Conservation (phyloP, 2,329 filamentous ascomycete species). For the Ceratocystis lukuohia region DNA sequence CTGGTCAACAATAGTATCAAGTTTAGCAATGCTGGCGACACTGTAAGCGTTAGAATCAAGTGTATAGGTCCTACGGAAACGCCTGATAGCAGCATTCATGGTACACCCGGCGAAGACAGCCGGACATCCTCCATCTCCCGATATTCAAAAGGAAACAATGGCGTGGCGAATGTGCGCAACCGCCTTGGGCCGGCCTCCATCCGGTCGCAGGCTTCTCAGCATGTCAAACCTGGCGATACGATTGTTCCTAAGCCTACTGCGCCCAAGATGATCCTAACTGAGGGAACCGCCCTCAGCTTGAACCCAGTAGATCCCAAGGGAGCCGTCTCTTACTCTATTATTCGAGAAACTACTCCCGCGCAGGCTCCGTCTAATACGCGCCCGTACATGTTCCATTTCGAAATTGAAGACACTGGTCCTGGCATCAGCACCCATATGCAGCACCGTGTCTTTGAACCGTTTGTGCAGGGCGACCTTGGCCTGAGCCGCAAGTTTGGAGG, state of each 20-base stretch:
- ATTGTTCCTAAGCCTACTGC: slow-evolving; percentile 21
- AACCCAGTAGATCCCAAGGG: slow-evolving; percentile 48
- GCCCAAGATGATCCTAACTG: slow-evolving; percentile 24
- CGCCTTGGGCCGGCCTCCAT: slow-evolving; percentile 37
- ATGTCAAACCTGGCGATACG: slow-evolving; percentile 12
- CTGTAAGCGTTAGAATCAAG: slow-evolving; percentile 61
- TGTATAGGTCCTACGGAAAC: slow-evolving; percentile 50
- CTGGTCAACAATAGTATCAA: slow-evolving; percentile 85
- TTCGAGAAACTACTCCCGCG: slow-evolving; percentile 44
- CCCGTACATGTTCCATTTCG: slow-evolving; percentile 68
- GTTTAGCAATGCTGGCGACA: slow-evolving; percentile 68
- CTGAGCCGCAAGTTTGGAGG: slow-evolving; percentile 83
- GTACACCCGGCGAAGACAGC: slow-evolving; percentile 31
- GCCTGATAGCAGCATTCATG: slow-evolving; percentile 17
- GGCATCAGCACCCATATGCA: slow-evolving; percentile 70
- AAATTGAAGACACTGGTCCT: slow-evolving; percentile 77
- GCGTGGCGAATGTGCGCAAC: slow-evolving; percentile 26
- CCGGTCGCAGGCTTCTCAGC: slow-evolving; percentile 37
- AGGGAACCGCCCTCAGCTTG: slow-evolving; percentile 44
- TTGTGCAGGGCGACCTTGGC: slow-evolving; percentile 82
- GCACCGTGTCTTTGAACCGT: slow-evolving; percentile 79
- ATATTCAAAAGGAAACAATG: slow-evolving; percentile 31
- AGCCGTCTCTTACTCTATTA: slow-evolving; percentile 31
- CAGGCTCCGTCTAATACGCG: slow-evolving; percentile 49
- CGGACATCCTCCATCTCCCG: slow-evolving; percentile 41